Percentiles rank a stretch among this genome's conserved stretches.
These are phyloP conservation scores for Aureobasidium sp. DNA, from an alignment of 2,329 filamentous ascomycete genomes.

Conservation along the genomic window DNA sequence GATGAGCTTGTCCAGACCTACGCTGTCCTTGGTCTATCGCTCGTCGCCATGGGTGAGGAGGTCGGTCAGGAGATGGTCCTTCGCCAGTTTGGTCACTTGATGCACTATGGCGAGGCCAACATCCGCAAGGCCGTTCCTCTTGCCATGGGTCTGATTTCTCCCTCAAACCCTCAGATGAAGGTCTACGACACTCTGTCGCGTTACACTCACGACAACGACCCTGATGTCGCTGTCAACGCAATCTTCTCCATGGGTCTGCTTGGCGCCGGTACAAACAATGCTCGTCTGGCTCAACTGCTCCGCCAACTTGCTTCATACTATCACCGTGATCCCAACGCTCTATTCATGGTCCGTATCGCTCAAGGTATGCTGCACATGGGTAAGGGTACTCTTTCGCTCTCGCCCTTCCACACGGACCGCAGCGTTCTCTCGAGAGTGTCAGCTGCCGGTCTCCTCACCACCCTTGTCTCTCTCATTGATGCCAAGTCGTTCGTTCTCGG, in stretches of 20 bases:
- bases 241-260: slow-evolving; percentile 99
- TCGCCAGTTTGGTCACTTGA: slow-evolving; percentile 92
- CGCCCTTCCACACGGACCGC: slow-evolving; percentile 98
- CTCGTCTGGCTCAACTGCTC: slow-evolving; percentile 86
- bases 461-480: slow-evolving; percentile 89
- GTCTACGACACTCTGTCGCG: slow-evolving; percentile 96
- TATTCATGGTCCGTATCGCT: slow-evolving; percentile 99
- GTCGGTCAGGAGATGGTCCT: slow-evolving; percentile 98
- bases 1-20: slow-evolving; percentile 95
- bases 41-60: slow-evolving; percentile 97
- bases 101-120: slow-evolving; percentile 98
- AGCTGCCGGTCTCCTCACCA: slow-evolving; percentile 79
- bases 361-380: slow-evolving; percentile 98
- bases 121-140: slow-evolving; percentile 93
- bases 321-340: slow-evolving; percentile 86
- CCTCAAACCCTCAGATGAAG: slow-evolving; percentile 99
- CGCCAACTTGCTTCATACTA: slow-evolving; percentile 97
- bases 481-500: slow-evolving; percentile 75
- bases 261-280: slow-evolving; percentile 96
- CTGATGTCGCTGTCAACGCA: slow-evolving; percentile 94
- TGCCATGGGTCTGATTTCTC: slow-evolving; percentile 92
- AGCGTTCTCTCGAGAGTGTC: slow-evolving; percentile 90
- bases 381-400: slow-evolving; percentile 92
- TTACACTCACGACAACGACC: slow-evolving; percentile 98
- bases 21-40: slow-evolving; percentile 84